Evolutionary conservation across 2,329 filamentous ascomycete species (phyloP).

Genomic region (Pyrenochaeta sp.): DNA sequence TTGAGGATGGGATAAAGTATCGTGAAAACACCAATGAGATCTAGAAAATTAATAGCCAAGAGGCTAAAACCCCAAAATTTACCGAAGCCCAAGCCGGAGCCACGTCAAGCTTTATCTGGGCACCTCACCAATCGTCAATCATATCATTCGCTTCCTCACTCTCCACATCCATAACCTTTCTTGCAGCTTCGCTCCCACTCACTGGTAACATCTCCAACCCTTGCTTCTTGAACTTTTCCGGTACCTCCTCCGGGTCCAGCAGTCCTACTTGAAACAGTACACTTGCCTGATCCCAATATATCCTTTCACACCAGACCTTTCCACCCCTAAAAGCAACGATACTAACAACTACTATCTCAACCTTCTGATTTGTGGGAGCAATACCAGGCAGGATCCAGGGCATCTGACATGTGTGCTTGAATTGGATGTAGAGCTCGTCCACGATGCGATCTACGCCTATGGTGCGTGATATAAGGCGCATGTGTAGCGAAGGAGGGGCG

Average conservation of each 20-base stretch:
- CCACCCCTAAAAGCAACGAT: conserved; percentile 64
- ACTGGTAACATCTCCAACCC: conserved; percentile 59
- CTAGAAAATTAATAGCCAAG: no score
- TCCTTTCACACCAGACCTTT: conserved; percentile 64
- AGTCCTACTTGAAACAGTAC: conserved; percentile 67
- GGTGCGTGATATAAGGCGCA: conserved; percentile 66
- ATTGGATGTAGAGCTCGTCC: conserved; percentile 66
- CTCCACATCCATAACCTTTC: conserved; percentile 57
- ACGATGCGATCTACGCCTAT: conserved; percentile 67
- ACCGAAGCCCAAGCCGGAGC: background rate
- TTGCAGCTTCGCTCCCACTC: conserved; percentile 56
- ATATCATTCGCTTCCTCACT: conserved; percentile 55
- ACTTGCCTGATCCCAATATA: conserved; percentile 71
- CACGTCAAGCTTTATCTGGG: background rate
- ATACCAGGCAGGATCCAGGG: conserved; percentile 69
- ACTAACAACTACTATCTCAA: conserved; percentile 66
- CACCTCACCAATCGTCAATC: conserved; percentile 54
- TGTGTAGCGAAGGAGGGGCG: conserved; percentile 57
- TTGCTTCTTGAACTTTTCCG: conserved; percentile 54
- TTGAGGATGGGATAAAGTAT: no score
- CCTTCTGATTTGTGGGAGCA: conserved; percentile 63
- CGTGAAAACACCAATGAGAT: no score
- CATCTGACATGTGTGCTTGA: conserved; percentile 65
- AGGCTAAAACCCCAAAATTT: background rate
- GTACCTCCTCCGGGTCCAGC: conserved; percentile 64